phyloP scores from a whole-genome alignment of 192 early-diverging fungal genomes.

The Radiomyces spectabilis region DNA sequence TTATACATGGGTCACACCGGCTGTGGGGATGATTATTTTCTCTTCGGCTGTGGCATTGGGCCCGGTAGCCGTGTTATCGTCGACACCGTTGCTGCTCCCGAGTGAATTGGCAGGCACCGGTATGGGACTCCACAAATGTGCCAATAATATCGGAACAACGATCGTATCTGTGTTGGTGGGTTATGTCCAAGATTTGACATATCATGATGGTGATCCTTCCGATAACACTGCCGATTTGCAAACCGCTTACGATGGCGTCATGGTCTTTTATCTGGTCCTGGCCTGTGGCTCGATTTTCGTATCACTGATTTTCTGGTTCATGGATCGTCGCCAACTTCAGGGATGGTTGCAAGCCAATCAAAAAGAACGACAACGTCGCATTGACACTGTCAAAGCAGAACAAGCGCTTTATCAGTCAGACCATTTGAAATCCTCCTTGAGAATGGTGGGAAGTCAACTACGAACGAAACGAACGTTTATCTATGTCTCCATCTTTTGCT shows the following conservation, averaged over 20 bases:
- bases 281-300: background rate
- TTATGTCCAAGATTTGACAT: constrained; percentile 44
- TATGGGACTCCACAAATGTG: constrained; percentile 54
- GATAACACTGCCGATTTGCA: constrained; percentile 9
- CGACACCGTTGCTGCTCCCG: constrained; percentile 44
- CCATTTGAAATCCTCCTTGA: no score
- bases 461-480: constrained; percentile 2
- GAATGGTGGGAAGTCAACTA: constrained; percentile 14
- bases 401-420: no score
- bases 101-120: constrained; percentile 44
- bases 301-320: constrained; percentile 7
- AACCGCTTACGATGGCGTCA: constrained; percentile 20
- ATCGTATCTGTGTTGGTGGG: constrained; percentile 53
- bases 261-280: constrained; percentile 18
- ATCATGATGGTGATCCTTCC: constrained; percentile 17
- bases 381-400: no score
- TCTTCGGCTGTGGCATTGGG: constrained; percentile 50
- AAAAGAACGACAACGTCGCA: constrained; percentile 9
- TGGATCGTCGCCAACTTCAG: constrained; percentile 8
- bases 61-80: constrained; percentile 44
- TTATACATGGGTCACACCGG: constrained; percentile 42
- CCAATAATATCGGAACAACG: constrained; percentile 54
- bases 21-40: constrained; percentile 49
- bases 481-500: constrained; percentile 11
- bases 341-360: constrained; percentile 22